phyloP scores from a whole-genome alignment of 140 eudicot genomes.

The Stevia rebaudiana region DNA sequence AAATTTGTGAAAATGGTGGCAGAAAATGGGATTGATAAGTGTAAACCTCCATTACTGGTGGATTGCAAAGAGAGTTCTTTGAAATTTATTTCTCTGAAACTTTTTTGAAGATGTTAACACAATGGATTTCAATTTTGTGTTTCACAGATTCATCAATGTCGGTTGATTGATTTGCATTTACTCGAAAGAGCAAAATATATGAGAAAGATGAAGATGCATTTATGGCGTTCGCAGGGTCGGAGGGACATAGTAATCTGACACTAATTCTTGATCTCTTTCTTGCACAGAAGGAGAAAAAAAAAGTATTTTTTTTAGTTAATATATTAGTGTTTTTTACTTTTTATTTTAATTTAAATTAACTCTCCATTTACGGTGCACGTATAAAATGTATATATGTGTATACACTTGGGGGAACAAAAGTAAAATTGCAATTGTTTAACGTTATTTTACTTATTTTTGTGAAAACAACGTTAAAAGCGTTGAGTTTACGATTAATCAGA shows the following conservation, averaged over 20 bases:
- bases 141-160: neutral
- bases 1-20: conserved; percentile 36
- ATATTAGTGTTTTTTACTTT: too few species aligned
- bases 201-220: neutral
- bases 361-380: too few species aligned
- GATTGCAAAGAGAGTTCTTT: conserved; percentile 5
- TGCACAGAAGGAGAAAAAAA: neutral
- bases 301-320: too few species aligned
- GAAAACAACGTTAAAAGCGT: too few species aligned
- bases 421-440: too few species aligned
- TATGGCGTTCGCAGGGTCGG: neutral
- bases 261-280: neutral
- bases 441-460: too few species aligned
- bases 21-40: conserved; percentile 56
- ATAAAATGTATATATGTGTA: too few species aligned
- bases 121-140: neutral
- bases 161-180: neutral
- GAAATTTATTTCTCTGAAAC: neutral
- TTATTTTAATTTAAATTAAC: too few species aligned
- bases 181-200: neutral
- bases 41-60: conserved; percentile 55
- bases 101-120: neutral
- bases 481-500: too few species aligned
- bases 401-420: too few species aligned
- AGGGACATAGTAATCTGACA: neutral